Evolutionary conservation across 108 stramenopile genomes (phyloP).

Genomic region (Skeletonema grethae): DNA sequence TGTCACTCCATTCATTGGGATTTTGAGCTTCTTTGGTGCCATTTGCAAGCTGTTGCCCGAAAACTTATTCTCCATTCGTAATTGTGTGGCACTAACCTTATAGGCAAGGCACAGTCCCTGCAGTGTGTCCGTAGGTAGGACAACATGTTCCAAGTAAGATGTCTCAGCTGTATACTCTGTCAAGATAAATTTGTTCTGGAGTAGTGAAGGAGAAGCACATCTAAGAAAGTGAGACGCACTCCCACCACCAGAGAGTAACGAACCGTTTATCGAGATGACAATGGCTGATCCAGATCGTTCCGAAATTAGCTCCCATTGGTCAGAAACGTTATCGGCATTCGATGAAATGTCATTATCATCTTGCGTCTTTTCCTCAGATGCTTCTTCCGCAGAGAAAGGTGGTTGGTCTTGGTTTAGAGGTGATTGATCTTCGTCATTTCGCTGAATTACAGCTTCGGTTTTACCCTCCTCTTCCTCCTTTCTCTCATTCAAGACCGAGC

Average conservation of each 20-base stretch:
- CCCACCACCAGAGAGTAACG: slow-evolving; percentile 14
- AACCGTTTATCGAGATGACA: slow-evolving; percentile 38
- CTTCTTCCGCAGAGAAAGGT: neutral
- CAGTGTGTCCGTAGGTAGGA: slow-evolving; percentile 86
- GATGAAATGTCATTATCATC: slow-evolving; percentile 9
- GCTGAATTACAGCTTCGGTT: neutral
- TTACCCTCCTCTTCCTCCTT: slow-evolving; percentile 6
- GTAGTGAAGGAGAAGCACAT: slow-evolving; percentile 27
- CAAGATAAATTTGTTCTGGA: slow-evolving; percentile 45
- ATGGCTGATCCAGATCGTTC: slow-evolving; percentile 43
- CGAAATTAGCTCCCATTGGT: slow-evolving; percentile 47
- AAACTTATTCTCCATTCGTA: slow-evolving; percentile 78
- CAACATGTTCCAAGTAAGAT: slow-evolving; percentile 71
- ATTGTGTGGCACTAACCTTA: slow-evolving; percentile 64
- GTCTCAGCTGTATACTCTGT: slow-evolving; percentile 32
- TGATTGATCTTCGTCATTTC: slow-evolving; percentile 3
- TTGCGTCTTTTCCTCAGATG: slow-evolving; percentile 26
- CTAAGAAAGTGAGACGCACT: slow-evolving; percentile 17
- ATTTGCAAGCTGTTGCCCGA: slow-evolving; percentile 73
- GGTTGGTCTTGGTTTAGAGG: slow-evolving; percentile 7
- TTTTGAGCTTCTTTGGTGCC: slow-evolving; percentile 82
- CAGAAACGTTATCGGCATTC: slow-evolving; percentile 7
- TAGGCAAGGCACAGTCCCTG: slow-evolving; percentile 87
- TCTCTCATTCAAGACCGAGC: neutral
- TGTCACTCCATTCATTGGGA: slow-evolving; percentile 51